A percentile compares a stretch with the other conserved stretches of the same genome.
Conservation (phyloP, 371 early-diverging fungal genomes). For the Mortierella sp. region DNA sequence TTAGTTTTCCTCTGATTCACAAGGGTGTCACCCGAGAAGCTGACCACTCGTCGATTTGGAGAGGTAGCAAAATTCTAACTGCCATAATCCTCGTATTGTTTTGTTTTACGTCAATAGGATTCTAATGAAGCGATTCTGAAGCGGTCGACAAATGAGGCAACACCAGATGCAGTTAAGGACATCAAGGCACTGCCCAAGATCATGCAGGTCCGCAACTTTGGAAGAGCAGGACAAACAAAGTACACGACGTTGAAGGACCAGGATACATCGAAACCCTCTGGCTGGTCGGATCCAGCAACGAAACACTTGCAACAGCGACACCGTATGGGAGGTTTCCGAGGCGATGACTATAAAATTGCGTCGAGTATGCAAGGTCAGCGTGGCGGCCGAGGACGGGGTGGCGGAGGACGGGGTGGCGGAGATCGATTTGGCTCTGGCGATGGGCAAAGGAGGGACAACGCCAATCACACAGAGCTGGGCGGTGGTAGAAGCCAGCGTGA, state of each 20-base stretch:
- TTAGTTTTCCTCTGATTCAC: slow-evolving; percentile 26
- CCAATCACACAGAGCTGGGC: slow-evolving; percentile 27
- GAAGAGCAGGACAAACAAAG: slow-evolving; percentile 88
- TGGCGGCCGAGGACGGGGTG: slow-evolving; percentile 13
- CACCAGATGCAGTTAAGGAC: slow-evolving; percentile 78
- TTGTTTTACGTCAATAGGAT: slow-evolving; percentile 56
- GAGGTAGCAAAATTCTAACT: neutral
- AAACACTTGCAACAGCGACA: slow-evolving; percentile 29
- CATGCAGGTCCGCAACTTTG: slow-evolving; percentile 94
- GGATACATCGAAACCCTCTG: slow-evolving; percentile 76
- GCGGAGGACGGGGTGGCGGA: slow-evolving; percentile 10
- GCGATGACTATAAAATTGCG: slow-evolving; percentile 43
- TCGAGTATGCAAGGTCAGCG: slow-evolving; percentile 22
- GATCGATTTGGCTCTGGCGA: neutral
- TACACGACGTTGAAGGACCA: slow-evolving; percentile 89
- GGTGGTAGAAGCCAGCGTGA: slow-evolving; percentile 5
- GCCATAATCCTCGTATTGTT: slow-evolving; percentile 3
- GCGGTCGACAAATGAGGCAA: slow-evolving; percentile 83
- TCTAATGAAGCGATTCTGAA: slow-evolving; percentile 71
- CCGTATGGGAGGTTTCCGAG: slow-evolving; percentile 43
- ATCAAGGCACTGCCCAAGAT: slow-evolving; percentile 83
- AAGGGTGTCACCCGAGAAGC: too few species aligned
- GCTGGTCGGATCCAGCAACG: slow-evolving; percentile 50
- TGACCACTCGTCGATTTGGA: neutral
- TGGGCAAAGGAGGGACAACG: slow-evolving; percentile 25